These are phyloP conservation scores for Salix purpurea DNA, from an alignment of 345 rosid species.

Conservation along the genomic window DNA sequence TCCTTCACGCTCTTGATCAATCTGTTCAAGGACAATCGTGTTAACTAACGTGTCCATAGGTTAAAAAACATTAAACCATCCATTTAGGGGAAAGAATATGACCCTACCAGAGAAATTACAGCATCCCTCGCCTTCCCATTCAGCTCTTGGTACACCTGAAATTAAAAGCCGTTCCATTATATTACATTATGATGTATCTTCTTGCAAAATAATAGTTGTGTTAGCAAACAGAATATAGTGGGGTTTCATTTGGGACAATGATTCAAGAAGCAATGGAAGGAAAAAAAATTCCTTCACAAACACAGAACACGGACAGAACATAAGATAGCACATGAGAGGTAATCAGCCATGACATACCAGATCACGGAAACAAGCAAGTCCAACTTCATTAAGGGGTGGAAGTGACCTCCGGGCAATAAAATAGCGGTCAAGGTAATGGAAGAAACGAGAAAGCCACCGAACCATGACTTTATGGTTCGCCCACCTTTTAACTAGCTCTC, in stretches of 20 bases:
- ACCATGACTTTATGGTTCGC: slow-evolving; percentile 49
- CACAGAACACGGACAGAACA: not conserved
- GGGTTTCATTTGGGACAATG: not conserved
- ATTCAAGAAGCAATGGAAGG: not conserved
- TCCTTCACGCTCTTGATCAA: slow-evolving; percentile 45
- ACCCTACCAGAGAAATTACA: slow-evolving; percentile 33
- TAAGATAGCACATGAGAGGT: not conserved
- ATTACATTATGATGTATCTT: not conserved
- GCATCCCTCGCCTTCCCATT: slow-evolving; percentile 32
- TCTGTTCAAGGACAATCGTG: slow-evolving; percentile 13
- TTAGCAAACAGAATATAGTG: not conserved
- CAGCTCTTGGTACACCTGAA: slow-evolving; percentile 33
- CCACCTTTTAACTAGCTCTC: slow-evolving; percentile 54
- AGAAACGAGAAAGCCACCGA: slow-evolving; percentile 50
- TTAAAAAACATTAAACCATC: not conserved
- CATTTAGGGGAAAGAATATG: not conserved
- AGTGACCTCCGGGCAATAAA: slow-evolving; percentile 33
- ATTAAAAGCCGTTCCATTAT: not conserved
- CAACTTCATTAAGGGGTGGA: slow-evolving; percentile 44
- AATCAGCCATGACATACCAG: slow-evolving; percentile 15
- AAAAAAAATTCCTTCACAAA: not conserved
- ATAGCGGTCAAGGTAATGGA: slow-evolving; percentile 48
- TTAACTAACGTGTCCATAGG: not conserved
- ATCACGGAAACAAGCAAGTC: slow-evolving; percentile 35
- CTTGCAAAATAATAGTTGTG: not conserved